These are phyloP conservation scores for Ophiognomonia clavigignenti-juglandacearum DNA, from an alignment of 2,329 filamentous ascomycete genomes.

Conservation along the genomic window DNA sequence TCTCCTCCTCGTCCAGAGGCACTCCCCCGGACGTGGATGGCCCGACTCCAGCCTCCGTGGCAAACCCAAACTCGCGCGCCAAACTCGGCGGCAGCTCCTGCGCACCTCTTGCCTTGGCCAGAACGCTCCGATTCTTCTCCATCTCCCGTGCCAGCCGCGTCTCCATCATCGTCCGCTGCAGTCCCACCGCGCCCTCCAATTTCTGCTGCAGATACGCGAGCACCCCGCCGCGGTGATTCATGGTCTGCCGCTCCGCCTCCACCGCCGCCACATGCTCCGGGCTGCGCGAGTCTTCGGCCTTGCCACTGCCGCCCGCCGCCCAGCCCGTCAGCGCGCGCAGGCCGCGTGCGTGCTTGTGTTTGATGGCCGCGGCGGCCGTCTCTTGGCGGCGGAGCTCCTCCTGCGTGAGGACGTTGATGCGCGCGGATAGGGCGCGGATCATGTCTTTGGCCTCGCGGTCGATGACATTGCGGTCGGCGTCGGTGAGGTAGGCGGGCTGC, in stretches of 20 bases:
- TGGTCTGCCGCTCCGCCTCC: conserved; percentile 60
- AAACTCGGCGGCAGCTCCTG: conserved; percentile 20
- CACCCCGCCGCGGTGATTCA: conserved; percentile 73
- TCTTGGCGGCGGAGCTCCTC: conserved; percentile 78
- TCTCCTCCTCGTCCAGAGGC: conserved; percentile 17
- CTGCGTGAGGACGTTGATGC: conserved; percentile 73
- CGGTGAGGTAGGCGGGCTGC: conserved; percentile 58
- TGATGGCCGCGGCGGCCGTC: conserved; percentile 64
- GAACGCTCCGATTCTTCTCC: conserved; percentile 82
- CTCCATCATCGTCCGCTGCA: conserved; percentile 91
- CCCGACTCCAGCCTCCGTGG: not conserved
- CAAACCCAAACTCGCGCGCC: conserved; percentile 17
- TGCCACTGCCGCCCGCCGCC: conserved; percentile 58
- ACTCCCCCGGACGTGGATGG: conserved; percentile 5
- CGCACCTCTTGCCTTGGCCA: conserved; percentile 60
- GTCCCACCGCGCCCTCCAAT: conserved; percentile 69
- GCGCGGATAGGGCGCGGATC: conserved; percentile 77
- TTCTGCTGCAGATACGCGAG: conserved; percentile 75
- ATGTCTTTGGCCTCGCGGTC: conserved; percentile 83
- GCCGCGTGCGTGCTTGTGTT: conserved; percentile 63
- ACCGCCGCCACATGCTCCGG: conserved; percentile 70
- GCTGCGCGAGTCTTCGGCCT: conserved; percentile 38
- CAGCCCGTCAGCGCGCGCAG: conserved; percentile 59
- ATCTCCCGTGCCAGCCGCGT: conserved; percentile 76
- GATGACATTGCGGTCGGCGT: conserved; percentile 78